Percentiles rank a stretch among this genome's conserved stretches.
Evolutionary conservation across 2,329 filamentous ascomycete species (phyloP).

Genomic region (Sarocladium strictum): DNA sequence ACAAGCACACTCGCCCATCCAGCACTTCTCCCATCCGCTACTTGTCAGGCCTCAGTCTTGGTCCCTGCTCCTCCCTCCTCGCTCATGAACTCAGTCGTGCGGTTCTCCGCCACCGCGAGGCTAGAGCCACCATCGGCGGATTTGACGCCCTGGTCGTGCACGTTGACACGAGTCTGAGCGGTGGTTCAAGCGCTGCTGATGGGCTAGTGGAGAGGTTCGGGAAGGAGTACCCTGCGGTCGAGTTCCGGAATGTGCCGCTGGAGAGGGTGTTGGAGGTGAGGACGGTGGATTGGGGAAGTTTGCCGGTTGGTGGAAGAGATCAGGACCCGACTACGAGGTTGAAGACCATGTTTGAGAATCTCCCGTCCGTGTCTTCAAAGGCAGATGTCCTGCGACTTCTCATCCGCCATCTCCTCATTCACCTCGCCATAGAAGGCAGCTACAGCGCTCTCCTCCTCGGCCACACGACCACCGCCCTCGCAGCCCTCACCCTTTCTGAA

Average conservation of each 20-base stretch:
- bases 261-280: slow-evolving; percentile 50
- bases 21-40: slow-evolving; percentile 39
- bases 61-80: slow-evolving; percentile 72
- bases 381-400: slow-evolving; percentile 69
- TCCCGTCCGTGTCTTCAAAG: slow-evolving; percentile 69
- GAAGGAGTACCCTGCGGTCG: slow-evolving; percentile 58
- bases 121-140: slow-evolving; percentile 51
- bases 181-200: slow-evolving; percentile 26
- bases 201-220: slow-evolving; percentile 48
- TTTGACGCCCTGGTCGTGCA: slow-evolving; percentile 63
- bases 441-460: slow-evolving; percentile 75
- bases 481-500: slow-evolving; percentile 77
- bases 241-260: slow-evolving; percentile 59
- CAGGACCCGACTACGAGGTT: slow-evolving; percentile 38
- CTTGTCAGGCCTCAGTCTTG: slow-evolving; percentile 76
- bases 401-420: slow-evolving; percentile 63
- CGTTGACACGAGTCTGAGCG: slow-evolving; percentile 36
- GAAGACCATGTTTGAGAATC: slow-evolving; percentile 46
- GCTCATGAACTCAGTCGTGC: slow-evolving; percentile 63
- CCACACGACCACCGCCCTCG: slow-evolving; percentile 80
- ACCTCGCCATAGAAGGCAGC: slow-evolving; percentile 49
- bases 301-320: slow-evolving; percentile 23
- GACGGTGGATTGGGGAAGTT: slow-evolving; percentile 47
- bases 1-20: slow-evolving; percentile 38
- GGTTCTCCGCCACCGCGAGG: slow-evolving; percentile 48